These are phyloP conservation scores for Sclerotinia subarctica DNA, from an alignment of 2,329 filamentous ascomycete genomes.

Conservation along the genomic window DNA sequence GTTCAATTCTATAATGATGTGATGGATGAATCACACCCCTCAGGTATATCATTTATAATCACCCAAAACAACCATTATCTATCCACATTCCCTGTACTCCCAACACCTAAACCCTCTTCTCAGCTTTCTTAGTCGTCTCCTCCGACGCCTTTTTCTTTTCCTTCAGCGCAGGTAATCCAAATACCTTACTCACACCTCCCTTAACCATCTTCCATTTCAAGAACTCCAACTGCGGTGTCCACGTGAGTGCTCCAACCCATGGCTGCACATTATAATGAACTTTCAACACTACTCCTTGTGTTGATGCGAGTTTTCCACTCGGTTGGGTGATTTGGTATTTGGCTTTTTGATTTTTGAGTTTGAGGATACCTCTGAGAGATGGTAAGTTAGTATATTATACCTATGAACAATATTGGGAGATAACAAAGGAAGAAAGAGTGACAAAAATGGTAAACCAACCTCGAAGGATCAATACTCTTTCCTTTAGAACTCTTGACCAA, in stretches of 20 bases:
- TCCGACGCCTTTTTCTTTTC: slow-evolving; percentile 26
- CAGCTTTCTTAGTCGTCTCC: not conserved
- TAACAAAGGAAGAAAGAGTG: not conserved
- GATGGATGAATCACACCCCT: not conserved
- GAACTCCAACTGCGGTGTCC: slow-evolving; percentile 59
- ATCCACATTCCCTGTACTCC: not conserved
- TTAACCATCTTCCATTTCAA: slow-evolving; percentile 63
- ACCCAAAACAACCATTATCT: not conserved
- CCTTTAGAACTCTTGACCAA: slow-evolving; percentile 56
- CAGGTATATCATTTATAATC: not conserved
- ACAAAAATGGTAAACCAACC: slow-evolving; percentile 28
- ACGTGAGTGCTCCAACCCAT: slow-evolving; percentile 86
- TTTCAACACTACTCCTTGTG: slow-evolving; percentile 70
- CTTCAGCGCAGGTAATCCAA: slow-evolving; percentile 64
- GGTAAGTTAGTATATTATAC: slow-evolving; percentile 1
- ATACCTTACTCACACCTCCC: slow-evolving; percentile 62
- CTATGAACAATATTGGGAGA: no score
- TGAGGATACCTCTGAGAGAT: slow-evolving; percentile 61
- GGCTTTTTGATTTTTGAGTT: slow-evolving; percentile 78
- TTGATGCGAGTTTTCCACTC: slow-evolving; percentile 70
- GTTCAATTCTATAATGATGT: slow-evolving; percentile 1
- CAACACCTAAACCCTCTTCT: not conserved
- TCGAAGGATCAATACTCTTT: slow-evolving; percentile 52
- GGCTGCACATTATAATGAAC: slow-evolving; percentile 97
- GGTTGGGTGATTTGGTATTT: slow-evolving; percentile 98